Conservation (phyloP, 257 asterid species). For the Fraxinus pennsylvanica region DNA sequence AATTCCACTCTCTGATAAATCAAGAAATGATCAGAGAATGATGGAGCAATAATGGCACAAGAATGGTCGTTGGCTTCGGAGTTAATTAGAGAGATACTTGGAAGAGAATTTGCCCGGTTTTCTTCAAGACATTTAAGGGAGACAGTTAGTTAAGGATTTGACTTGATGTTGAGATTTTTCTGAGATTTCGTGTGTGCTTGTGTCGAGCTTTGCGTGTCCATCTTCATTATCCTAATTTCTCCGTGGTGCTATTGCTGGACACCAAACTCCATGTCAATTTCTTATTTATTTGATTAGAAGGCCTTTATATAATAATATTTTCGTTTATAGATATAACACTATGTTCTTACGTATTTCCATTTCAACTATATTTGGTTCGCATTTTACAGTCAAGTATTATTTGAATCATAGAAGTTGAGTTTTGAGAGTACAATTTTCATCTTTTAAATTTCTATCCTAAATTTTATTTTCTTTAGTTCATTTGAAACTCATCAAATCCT, state of each 20-base stretch:
- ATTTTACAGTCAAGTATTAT: too few relatives aligned
- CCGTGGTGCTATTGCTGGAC: not conserved
- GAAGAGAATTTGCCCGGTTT: not conserved
- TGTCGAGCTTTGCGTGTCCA: not conserved
- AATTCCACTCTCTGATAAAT: not conserved
- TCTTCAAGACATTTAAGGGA: not conserved
- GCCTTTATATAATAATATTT: too few relatives aligned
- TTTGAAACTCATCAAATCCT: too few relatives aligned
- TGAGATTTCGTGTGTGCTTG: too few relatives aligned
- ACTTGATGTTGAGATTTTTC: not conserved
- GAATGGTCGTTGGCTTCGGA: conserved; percentile 27
- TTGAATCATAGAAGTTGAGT: too few relatives aligned
- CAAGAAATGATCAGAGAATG: not conserved
- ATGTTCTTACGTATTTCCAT: too few relatives aligned
- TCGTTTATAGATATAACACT: too few relatives aligned
- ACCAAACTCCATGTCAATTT: not conserved
- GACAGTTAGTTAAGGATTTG: not conserved
- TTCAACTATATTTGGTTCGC: too few relatives aligned
- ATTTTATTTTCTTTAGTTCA: too few relatives aligned
- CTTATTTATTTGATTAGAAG: not conserved
- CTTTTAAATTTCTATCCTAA: too few relatives aligned
- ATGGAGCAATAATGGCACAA: not conserved
- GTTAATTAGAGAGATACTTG: not conserved
- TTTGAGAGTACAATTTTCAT: too few relatives aligned
- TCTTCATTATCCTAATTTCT: not conserved